These are phyloP conservation scores for Russula sp. DNA, from an alignment of 768 basidiomycete genomes.

Conservation along the genomic window DNA sequence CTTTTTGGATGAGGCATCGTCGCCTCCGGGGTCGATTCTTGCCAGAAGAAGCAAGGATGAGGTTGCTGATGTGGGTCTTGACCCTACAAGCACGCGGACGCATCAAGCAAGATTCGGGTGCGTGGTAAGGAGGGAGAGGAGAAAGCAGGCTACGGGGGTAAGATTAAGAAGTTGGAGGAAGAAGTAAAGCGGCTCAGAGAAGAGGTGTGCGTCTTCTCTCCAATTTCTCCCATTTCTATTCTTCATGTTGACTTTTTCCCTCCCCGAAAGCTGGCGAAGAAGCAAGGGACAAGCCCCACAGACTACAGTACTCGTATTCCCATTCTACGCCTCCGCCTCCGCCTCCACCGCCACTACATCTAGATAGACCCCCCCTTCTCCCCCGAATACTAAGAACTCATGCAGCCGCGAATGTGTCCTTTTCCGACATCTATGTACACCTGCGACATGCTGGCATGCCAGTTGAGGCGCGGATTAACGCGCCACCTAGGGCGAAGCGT, in stretches of 20 bases:
- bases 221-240: neutral
- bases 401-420: conserved; percentile 35
- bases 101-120: conserved; percentile 43
- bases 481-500: conserved; percentile 34
- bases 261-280: conserved; percentile 8
- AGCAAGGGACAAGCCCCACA: neutral
- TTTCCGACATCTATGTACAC: conserved; percentile 57
- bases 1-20: neutral
- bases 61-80: neutral
- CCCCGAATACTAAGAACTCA: conserved; percentile 25
- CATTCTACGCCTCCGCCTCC: conserved; percentile 22
- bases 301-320: conserved; percentile 5
- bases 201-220: conserved; percentile 38
- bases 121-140: conserved; percentile 53
- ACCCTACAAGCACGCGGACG: conserved; percentile 28
- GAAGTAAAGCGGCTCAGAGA: conserved; percentile 56
- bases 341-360: conserved; percentile 15
- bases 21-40: neutral
- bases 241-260: neutral
- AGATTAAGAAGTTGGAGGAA: conserved; percentile 58
- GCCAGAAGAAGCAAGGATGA: neutral
- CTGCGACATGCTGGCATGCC: conserved; percentile 54
- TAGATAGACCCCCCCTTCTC: conserved; percentile 10
- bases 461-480: conserved; percentile 63
- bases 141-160: conserved; percentile 51